These are phyloP conservation scores for Hyphodiscus hymeniophilus DNA, from an alignment of 495 filamentous ascomycete species.

Conservation along the genomic window DNA sequence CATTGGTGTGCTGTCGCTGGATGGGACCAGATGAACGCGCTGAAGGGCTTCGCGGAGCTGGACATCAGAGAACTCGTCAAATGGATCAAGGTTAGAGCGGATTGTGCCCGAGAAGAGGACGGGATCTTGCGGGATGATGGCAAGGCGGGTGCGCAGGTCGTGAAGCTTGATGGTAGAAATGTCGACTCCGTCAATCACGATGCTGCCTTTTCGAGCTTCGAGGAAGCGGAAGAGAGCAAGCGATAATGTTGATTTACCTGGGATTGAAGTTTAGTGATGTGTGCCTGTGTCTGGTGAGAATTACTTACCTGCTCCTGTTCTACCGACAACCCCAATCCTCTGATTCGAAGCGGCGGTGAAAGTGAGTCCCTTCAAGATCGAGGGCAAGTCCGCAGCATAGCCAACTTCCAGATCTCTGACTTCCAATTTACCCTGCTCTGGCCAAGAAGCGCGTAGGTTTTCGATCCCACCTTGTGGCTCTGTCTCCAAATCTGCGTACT, in stretches of 20 bases:
- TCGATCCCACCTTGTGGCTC: constrained; percentile 28
- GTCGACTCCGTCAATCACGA: constrained; percentile 43
- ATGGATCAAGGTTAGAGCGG: constrained; percentile 42
- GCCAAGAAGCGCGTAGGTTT: constrained; percentile 37
- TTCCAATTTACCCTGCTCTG: constrained; percentile 31
- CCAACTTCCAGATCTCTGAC: constrained; percentile 32
- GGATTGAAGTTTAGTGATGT: constrained; percentile 4
- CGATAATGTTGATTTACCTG: constrained; percentile 27
- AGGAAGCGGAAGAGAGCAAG: constrained; percentile 43
- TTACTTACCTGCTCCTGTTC: constrained; percentile 36
- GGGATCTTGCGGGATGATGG: constrained; percentile 48
- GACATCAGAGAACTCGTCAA: constrained; percentile 42
- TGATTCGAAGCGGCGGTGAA: constrained; percentile 31
- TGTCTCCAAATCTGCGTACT: constrained; percentile 30
- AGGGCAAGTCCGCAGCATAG: constrained; percentile 33
- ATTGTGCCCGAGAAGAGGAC: constrained; percentile 44
- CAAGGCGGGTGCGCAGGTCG: constrained; percentile 40
- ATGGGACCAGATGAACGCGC: constrained; percentile 47
- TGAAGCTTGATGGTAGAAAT: constrained; percentile 37
- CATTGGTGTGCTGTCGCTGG: constrained; percentile 15
- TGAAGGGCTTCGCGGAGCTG: constrained; percentile 48
- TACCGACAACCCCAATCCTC: constrained; percentile 41
- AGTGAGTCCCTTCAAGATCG: constrained; percentile 34
- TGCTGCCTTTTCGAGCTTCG: constrained; percentile 32
- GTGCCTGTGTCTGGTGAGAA: background rate